phyloP scores from a whole-genome alignment of 2,329 filamentous ascomycete genomes.

The Penicillium sp. region DNA sequence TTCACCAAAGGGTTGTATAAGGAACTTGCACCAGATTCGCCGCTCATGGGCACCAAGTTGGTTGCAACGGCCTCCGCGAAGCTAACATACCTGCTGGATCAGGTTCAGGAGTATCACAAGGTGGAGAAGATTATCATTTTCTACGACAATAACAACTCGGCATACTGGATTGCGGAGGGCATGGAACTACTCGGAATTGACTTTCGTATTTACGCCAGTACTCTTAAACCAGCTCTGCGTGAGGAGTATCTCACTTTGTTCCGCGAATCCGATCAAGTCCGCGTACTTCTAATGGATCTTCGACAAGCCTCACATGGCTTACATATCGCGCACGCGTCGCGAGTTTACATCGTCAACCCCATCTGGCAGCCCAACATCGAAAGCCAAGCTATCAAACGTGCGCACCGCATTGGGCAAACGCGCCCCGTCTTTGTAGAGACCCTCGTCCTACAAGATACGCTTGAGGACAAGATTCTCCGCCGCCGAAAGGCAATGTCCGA shows the following conservation, averaged over 20 bases:
- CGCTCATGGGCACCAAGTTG: conserved; percentile 65
- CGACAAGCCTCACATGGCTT: conserved; percentile 85
- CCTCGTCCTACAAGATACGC: conserved; percentile 75
- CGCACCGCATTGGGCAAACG: conserved; percentile 82
- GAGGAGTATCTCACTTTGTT: conserved; percentile 80
- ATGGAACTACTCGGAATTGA: conserved; percentile 73
- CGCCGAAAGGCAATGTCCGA: conserved; percentile 76
- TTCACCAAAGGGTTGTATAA: conserved; percentile 35
- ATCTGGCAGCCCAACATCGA: conserved; percentile 84
- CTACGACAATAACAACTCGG: conserved; percentile 86
- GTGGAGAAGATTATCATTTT: conserved; percentile 90
- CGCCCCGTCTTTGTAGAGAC: conserved; percentile 84
- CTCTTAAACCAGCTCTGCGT: conserved; percentile 65
- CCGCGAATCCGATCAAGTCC: conserved; percentile 69
- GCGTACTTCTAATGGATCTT: conserved; percentile 90
- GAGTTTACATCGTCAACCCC: conserved; percentile 88
- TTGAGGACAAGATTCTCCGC: conserved; percentile 83
- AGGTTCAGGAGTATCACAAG: conserved; percentile 69
- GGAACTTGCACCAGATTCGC: conserved; percentile 47
- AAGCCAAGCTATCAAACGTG: conserved; percentile 89
- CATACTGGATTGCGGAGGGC: conserved; percentile 82
- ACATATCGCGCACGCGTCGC: conserved; percentile 79
- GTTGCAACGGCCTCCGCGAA: conserved; percentile 86
- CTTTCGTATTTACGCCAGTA: conserved; percentile 61
- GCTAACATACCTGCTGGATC: conserved; percentile 80